Evolutionary conservation across 176 grass and related monocot species (phyloP), one percentile per base, ranked within the genome.

Genomic region (Oryza nivara): DNA sequence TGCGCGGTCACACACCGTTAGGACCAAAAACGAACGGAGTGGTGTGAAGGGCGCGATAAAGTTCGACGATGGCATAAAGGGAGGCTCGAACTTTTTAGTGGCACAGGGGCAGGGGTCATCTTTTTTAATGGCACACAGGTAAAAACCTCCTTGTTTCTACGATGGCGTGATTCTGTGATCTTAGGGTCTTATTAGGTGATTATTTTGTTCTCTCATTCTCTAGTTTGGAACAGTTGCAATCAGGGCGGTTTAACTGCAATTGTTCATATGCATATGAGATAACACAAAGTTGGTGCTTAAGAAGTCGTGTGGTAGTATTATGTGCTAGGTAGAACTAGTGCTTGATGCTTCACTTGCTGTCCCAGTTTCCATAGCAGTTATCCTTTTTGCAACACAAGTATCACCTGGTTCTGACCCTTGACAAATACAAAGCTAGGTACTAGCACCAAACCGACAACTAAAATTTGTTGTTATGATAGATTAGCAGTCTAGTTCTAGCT

Each of bases 351-450:
- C 69, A 38, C 64, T 65, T 34, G 25, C 0, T 2, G 1, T 85
- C 28, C 28, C 49, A 23, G n/a, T 69, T 41, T 32, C 6, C 11
- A 17, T 12, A 13, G n/a, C 13, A 43, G 17, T 10, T 35, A 35
- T 79, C 14, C 58, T 28, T 73, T 49, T 73, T 19, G 14, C 68
- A 73, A 77, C 6, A 54, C 72, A 56, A 16, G 22, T 51, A 8
- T 32, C 17, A 47, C 35, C 35, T 16, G 60, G 12, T 40, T 83
- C 36, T 86, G 16, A 22, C 72, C 25, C 78, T 36, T 46, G 34
- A 28, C 48, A 61, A 81, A 35, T 83, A 63, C 86, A 46, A 79
- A 54, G 20, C 43, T 72, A 45, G 10, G 44, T 67, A 32, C 34
- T 67, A 43, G 19, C 17, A 65, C 12, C 26, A n/a, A 20, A 22